Evolutionary conservation across 148 eudicot genomes (phyloP).

Genomic region (Heliamphora exappendiculata): DNA sequence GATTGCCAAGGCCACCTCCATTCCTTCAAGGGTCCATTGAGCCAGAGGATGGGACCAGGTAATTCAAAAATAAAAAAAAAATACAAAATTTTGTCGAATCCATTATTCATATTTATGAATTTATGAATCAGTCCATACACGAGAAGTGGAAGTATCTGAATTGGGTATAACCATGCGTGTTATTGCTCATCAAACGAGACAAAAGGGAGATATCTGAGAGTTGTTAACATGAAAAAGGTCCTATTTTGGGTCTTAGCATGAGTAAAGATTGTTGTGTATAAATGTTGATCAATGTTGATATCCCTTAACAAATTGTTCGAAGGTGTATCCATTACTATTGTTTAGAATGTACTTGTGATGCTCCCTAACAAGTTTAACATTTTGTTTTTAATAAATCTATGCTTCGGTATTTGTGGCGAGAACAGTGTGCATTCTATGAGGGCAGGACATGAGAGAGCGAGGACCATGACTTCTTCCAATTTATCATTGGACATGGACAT

Average conservation of each 20-base stretch:
- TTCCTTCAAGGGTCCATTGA: neutral
- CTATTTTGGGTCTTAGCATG: no score
- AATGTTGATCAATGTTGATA: no score
- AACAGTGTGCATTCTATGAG: conserved; percentile 14
- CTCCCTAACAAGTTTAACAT: neutral
- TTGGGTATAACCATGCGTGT: no score
- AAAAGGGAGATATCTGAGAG: no score
- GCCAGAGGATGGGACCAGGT: conserved; percentile 12
- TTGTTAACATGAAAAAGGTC: no score
- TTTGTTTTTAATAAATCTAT: neutral
- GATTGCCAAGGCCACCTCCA: neutral
- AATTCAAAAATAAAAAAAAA: neutral
- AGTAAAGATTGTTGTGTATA: no score
- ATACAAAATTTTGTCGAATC: no score
- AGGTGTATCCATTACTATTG: neutral
- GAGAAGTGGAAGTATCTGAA: no score
- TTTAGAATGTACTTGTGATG: neutral
- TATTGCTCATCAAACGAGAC: no score
- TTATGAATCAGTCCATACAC: no score
- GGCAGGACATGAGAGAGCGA: conserved; percentile 16
- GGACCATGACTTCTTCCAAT: conserved; percentile 2
- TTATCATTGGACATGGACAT: conserved; percentile 26
- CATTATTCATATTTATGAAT: no score
- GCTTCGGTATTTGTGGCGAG: neutral
- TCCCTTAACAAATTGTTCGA: no score